These are phyloP conservation scores for Aspergillus saccharolyticus DNA, from an alignment of 495 filamentous ascomycete genomes.

Conservation along the genomic window DNA sequence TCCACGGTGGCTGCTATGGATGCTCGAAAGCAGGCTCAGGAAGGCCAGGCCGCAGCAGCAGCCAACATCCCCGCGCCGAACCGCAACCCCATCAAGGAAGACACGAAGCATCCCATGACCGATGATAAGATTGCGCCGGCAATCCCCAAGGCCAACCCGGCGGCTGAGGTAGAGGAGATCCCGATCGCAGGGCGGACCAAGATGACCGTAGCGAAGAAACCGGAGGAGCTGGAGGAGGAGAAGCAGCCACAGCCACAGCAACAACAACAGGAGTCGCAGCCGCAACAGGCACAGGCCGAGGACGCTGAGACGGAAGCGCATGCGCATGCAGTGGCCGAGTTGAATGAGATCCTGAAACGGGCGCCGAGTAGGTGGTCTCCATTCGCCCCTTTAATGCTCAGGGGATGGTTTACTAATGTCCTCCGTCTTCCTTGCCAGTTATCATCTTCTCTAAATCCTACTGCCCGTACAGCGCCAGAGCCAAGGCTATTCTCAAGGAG, in stretches of 20 bases:
- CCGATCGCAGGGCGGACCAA: constrained; percentile 65
- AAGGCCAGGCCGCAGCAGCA: constrained; percentile 18
- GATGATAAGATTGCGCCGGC: constrained; percentile 48
- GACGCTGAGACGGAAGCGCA: constrained; percentile 24
- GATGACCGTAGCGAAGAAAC: constrained; percentile 45
- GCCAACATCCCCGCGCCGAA: constrained; percentile 32
- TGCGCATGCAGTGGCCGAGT: constrained; percentile 47
- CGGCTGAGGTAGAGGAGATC: constrained; percentile 39
- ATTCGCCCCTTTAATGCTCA: not conserved
- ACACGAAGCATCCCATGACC: constrained; percentile 38
- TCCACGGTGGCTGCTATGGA: constrained; percentile 47
- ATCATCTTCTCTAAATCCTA: constrained; percentile 95
- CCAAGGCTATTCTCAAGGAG: constrained; percentile 76
- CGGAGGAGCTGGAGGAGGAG: constrained; percentile 23
- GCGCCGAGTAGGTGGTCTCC: constrained; percentile 60
- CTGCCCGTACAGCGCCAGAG: constrained; percentile 77
- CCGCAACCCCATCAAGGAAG: constrained; percentile 29
- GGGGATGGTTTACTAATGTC: not conserved
- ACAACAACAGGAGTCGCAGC: not conserved
- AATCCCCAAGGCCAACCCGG: constrained; percentile 24
- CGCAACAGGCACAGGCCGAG: constrained; percentile 8
- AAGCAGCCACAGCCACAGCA: constrained; percentile 16
- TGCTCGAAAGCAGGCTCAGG: constrained; percentile 30
- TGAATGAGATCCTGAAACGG: constrained; percentile 73
- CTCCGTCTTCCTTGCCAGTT: constrained; percentile 43